A percentile compares a stretch with the other conserved stretches of the same genome.
These are phyloP conservation scores for Crotalaria pallida DNA, from an alignment of 306 rosid genomes.

Conservation along the genomic window DNA sequence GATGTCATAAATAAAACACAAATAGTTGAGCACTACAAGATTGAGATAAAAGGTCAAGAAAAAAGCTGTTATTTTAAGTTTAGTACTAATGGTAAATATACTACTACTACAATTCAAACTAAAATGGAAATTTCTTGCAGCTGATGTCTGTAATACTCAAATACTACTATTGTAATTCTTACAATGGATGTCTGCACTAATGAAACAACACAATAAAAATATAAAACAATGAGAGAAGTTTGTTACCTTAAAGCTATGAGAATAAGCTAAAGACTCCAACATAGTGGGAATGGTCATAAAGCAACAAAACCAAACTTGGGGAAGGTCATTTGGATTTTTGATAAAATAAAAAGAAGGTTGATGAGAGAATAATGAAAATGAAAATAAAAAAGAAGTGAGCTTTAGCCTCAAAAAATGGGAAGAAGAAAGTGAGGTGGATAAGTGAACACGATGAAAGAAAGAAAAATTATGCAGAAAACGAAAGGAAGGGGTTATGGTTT, in stretches of 20 bases:
- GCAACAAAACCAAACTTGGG: conserved; percentile 35
- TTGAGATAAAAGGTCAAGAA: no score
- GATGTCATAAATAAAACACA: no score
- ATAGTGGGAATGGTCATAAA: conserved; percentile 44
- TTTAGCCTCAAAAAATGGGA: conserved; percentile 18
- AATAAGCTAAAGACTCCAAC: conserved; percentile 60
- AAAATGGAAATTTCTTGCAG: not conserved
- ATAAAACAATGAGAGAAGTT: not conserved
- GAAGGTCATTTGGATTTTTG: conserved; percentile 34
- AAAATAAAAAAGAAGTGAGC: conserved; percentile 6
- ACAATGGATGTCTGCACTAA: not conserved
- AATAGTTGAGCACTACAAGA: no score
- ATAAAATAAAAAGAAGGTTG: conserved; percentile 7
- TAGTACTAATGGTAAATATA: no score
- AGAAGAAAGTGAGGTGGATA: conserved; percentile 41
- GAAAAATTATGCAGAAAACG: not conserved
- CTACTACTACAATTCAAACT: no score
- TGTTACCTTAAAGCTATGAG: conserved; percentile 60
- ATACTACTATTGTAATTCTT: not conserved
- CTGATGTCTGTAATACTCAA: not conserved
- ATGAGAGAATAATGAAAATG: no score
- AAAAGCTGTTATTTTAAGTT: not conserved
- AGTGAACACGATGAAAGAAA: conserved; percentile 37
- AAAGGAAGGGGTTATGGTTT: no score
- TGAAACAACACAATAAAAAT: not conserved